Percentiles rank a stretch among this genome's conserved stretches.
phyloP scores from a whole-genome alignment of 805 yeast species.

The Lipomyces kockii region DNA sequence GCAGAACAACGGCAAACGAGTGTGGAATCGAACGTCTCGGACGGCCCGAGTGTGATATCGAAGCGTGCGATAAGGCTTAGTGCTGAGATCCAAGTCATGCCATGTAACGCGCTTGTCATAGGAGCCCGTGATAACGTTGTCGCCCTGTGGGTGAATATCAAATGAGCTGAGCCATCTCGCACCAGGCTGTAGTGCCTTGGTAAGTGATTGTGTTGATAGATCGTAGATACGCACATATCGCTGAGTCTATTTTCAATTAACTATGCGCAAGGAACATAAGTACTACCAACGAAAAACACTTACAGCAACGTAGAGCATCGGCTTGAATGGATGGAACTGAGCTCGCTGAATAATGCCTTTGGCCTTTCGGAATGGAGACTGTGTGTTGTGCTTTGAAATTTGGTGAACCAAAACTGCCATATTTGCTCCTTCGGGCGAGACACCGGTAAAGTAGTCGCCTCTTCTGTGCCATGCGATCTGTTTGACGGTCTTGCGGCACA shows the following conservation, averaged over 20 bases:
- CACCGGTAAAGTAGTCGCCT: conserved; percentile 95
- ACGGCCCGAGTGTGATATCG: conserved; percentile 96
- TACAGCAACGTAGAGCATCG: conserved; percentile 82
- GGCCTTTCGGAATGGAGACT: conserved; percentile 91
- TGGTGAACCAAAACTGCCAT: conserved; percentile 93
- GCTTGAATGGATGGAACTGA: conserved; percentile 94
- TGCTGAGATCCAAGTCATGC: conserved; percentile 91
- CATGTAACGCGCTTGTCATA: conserved; percentile 94
- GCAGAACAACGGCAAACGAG: conserved; percentile 85
- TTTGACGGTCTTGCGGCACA: conserved; percentile 68
- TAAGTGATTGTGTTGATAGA: conserved; percentile 78
- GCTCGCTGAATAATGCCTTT: conserved; percentile 96
- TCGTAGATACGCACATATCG: conserved; percentile 90
- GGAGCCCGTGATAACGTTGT: conserved; percentile 88
- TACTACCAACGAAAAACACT: neutral
- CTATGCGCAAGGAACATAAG: neutral
- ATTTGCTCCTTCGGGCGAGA: conserved; percentile 91
- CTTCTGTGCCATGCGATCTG: conserved; percentile 93
- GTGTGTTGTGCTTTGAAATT: conserved; percentile 89
- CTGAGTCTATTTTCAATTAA: conserved; percentile 57
- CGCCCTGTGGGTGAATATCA: conserved; percentile 94
- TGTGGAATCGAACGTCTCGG: conserved; percentile 84
- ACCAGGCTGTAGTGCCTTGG: conserved; percentile 89
- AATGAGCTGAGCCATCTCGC: conserved; percentile 91
- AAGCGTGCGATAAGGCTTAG: conserved; percentile 91